A percentile compares a stretch with the other conserved stretches of the same genome.
Conservation (phyloP, 805 yeast genomes). For the Pichia ethanolica region DNA sequence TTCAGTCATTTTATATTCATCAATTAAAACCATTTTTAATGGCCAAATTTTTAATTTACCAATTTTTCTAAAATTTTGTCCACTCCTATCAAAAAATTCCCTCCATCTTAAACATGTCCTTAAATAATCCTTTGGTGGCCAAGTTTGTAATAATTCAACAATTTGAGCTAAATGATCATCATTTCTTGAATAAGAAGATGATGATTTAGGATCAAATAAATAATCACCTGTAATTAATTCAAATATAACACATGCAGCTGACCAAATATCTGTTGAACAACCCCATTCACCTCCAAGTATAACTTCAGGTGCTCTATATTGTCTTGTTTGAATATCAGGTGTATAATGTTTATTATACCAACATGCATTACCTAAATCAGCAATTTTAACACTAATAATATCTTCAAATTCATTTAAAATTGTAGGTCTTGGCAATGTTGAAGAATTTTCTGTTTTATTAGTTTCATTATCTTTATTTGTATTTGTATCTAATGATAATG, state of each 20-base stretch:
- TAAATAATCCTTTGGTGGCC: constrained; percentile 34
- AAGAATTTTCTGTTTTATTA: background rate
- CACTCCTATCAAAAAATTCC: constrained; percentile 33
- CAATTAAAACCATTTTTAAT: constrained; percentile 39
- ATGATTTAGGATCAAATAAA: constrained; percentile 52
- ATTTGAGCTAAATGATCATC: constrained; percentile 61
- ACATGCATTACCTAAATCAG: constrained; percentile 67
- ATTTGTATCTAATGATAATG: constrained; percentile 1
- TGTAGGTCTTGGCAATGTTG: constrained; percentile 4
- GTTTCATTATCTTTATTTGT: background rate
- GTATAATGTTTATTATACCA: constrained; percentile 58
- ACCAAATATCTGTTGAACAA: constrained; percentile 56
- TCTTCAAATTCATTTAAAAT: constrained; percentile 24
- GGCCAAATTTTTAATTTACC: constrained; percentile 45
- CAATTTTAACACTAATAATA: constrained; percentile 45
- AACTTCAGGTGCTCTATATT: constrained; percentile 60
- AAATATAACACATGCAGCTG: constrained; percentile 49
- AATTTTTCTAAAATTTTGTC: constrained; percentile 34
- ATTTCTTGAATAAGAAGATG: constrained; percentile 40
- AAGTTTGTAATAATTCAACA: constrained; percentile 39
- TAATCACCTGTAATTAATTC: constrained; percentile 57
- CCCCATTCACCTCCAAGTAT: constrained; percentile 56
- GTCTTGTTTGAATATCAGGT: constrained; percentile 62
- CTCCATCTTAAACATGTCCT: constrained; percentile 32
- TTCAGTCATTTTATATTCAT: constrained; percentile 40